Evolutionary conservation across 306 rosid genomes (phyloP).

Genomic region (Oxytropis ochrocephala): DNA sequence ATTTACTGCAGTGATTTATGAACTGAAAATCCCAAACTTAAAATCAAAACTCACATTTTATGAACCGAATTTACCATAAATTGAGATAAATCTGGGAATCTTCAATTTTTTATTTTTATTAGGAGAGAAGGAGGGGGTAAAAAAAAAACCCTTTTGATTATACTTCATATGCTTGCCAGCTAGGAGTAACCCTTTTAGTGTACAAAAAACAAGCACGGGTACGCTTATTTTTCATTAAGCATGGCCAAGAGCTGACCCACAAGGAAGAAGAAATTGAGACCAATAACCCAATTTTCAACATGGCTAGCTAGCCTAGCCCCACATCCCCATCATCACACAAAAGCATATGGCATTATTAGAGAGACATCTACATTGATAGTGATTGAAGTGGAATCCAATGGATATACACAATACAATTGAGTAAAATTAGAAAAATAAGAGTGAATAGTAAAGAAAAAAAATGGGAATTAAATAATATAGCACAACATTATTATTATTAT

Average conservation of each 20-base stretch:
- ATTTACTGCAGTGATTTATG: no score
- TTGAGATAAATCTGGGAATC: no score
- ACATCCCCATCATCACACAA: slow-evolving; percentile 6
- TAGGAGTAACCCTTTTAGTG: slow-evolving; percentile 11
- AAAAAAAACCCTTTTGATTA: neutral
- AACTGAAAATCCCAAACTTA: no score
- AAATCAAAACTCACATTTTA: no score
- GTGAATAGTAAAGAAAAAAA: neutral
- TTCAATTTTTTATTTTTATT: no score
- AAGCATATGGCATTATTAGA: slow-evolving; percentile 32
- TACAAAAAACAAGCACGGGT: slow-evolving; percentile 15
- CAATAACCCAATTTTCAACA: slow-evolving; percentile 1
- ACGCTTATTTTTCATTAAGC: neutral
- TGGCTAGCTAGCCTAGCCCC: slow-evolving; percentile 29
- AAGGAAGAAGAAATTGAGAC: neutral
- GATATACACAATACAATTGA: neutral
- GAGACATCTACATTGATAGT: slow-evolving; percentile 34
- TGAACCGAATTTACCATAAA: no score
- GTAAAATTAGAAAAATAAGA: neutral
- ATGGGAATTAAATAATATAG: slow-evolving; percentile 8
- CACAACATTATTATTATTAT: neutral
- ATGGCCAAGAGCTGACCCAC: slow-evolving; percentile 32
- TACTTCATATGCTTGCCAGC: slow-evolving; percentile 34
- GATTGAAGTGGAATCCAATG: slow-evolving; percentile 60
- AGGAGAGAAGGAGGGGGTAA: no score